These are phyloP conservation scores for Adansonia grandidieri DNA, from an alignment of 441 rosid genomes.

Conservation along the genomic window DNA sequence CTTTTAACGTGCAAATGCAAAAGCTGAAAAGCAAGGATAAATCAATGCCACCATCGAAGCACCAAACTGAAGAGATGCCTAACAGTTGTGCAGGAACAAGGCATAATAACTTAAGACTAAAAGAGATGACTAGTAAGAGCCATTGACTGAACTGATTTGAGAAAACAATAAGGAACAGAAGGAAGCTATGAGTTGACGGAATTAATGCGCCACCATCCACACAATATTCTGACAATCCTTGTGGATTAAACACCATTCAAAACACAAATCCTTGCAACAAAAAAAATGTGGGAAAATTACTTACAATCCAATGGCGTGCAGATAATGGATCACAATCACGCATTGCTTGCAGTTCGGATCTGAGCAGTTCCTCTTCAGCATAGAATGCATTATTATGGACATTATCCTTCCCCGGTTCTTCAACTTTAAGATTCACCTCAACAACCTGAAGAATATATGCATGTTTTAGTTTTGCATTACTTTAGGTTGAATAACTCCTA, in stretches of 20 bases:
- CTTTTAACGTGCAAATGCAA: background rate
- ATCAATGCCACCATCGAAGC: background rate
- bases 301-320: conserved; percentile 60
- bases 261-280: conserved; percentile 5
- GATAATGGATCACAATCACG: conserved; percentile 53
- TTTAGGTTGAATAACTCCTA: background rate
- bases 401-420: conserved; percentile 54
- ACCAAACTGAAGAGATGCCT: background rate
- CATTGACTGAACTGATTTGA: background rate
- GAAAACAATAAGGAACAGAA: background rate
- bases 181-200: background rate
- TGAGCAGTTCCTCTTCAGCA: conserved; percentile 52
- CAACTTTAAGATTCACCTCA: conserved; percentile 57
- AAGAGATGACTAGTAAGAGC: background rate
- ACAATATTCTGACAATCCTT: background rate
- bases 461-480: conserved; percentile 3
- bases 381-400: conserved; percentile 58
- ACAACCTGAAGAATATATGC: conserved; percentile 35
- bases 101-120: background rate
- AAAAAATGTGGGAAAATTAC: conserved; percentile 13
- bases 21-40: background rate
- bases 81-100: background rate
- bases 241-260: background rate
- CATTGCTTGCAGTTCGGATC: conserved; percentile 52
- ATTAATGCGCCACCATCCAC: background rate